phyloP scores from a whole-genome alignment of 140 eudicot species.

The Stevia rebaudiana region DNA sequence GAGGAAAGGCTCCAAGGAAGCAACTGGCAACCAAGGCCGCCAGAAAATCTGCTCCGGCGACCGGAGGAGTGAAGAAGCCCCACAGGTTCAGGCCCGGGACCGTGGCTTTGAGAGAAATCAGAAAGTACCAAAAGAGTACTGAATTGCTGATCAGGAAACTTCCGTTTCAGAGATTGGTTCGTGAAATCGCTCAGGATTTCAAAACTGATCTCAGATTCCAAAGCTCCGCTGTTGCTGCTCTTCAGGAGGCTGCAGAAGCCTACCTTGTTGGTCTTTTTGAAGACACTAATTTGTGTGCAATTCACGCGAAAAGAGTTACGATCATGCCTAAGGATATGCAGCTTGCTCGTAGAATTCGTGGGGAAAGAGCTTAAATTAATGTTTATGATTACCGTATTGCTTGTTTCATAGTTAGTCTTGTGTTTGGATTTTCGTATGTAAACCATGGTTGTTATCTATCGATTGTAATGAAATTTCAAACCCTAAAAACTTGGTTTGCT shows the following conservation, averaged over 20 bases:
- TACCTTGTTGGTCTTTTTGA: not conserved
- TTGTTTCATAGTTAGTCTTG: not conserved
- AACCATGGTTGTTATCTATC: not conserved
- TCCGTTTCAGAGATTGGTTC: not conserved
- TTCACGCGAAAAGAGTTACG: not conserved
- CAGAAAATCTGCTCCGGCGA: conserved; percentile 2
- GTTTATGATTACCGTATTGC: not conserved
- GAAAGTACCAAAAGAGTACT: not conserved
- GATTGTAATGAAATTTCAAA: not conserved
- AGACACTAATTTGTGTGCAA: conserved; percentile 2
- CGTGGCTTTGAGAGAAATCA: not conserved
- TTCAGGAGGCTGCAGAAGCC: not conserved
- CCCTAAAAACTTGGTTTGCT: no score
- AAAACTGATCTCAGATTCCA: not conserved
- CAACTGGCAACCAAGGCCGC: not conserved
- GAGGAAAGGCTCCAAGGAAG: not conserved
- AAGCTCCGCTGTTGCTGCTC: not conserved
- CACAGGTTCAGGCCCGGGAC: conserved; percentile 3
- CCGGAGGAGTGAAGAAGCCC: conserved; percentile 3
- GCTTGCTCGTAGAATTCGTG: not conserved
- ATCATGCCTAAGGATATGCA: not conserved
- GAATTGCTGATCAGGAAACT: conserved; percentile 1
- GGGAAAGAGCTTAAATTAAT: not conserved
- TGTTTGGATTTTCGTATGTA: not conserved
- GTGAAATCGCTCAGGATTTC: conserved; percentile 4